Evolutionary conservation across 1,284 basidiomycete genomes (phyloP).

Genomic region (Grifola frondosa): DNA sequence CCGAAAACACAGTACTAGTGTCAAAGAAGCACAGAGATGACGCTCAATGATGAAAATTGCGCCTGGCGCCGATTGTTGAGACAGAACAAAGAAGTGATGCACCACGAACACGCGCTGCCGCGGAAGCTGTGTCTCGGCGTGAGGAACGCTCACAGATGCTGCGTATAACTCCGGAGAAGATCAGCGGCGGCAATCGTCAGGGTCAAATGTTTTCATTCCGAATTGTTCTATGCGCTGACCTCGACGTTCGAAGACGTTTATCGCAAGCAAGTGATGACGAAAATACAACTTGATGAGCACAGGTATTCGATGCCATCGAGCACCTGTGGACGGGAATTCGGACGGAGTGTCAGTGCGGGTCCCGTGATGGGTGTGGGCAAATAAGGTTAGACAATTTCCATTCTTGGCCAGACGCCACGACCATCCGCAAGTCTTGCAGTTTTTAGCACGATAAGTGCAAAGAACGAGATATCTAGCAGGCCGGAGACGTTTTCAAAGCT

Average conservation of each 20-base stretch:
- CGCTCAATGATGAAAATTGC: not conserved
- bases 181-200: not conserved
- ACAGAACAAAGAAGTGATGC: not conserved
- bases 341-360: too few species aligned
- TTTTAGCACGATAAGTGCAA: slow-evolving; percentile 18
- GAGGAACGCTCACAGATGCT: not conserved
- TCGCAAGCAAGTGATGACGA: not conserved
- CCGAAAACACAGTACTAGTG: too few species aligned
- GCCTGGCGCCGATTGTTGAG: not conserved
- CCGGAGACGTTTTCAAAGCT: slow-evolving; percentile 9
- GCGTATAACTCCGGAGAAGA: too few species aligned
- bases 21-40: too few species aligned
- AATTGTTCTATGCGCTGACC: not conserved
- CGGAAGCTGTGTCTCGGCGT: not conserved
- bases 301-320: too few species aligned
- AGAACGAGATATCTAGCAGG: slow-evolving; percentile 15
- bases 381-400: too few species aligned
- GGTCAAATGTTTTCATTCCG: too few species aligned
- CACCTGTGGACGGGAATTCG: too few species aligned
- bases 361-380: too few species aligned
- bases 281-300: too few species aligned
- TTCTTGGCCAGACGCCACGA: too few species aligned
- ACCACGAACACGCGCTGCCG: too few species aligned
- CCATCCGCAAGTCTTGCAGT: slow-evolving; percentile 18
- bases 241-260: not conserved